Conservation (phyloP, 1,284 basidiomycete species). For the Sparassis latifolia region DNA sequence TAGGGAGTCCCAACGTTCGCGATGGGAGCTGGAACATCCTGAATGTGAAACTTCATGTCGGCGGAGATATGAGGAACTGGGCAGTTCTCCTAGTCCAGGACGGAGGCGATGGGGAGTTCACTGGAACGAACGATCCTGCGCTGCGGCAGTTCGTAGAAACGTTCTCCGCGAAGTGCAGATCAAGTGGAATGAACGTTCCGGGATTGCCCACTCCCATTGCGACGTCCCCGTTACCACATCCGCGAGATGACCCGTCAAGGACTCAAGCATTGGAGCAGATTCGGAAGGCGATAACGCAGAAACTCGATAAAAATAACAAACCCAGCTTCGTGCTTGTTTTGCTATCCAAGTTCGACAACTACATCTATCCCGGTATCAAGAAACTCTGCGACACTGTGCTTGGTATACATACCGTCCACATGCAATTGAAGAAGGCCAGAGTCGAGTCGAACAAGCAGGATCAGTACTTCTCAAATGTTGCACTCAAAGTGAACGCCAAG, state of each 20-base stretch:
- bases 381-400: conserved; percentile 62
- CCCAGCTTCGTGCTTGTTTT: conserved; percentile 60
- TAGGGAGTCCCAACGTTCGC: conserved; percentile 34
- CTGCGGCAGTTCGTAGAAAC: conserved; percentile 37
- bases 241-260: conserved; percentile 36
- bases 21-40: conserved; percentile 71
- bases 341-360: conserved; percentile 56
- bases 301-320: conserved; percentile 25
- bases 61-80: conserved; percentile 44
- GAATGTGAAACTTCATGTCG: conserved; percentile 55
- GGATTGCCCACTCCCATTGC: conserved; percentile 33
- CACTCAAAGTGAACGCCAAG: conserved; percentile 63
- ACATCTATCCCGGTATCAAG: conserved; percentile 71
- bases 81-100: conserved; percentile 56
- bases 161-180: conserved; percentile 45
- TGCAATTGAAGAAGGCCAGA: conserved; percentile 57
- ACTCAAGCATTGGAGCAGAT: conserved; percentile 35
- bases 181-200: conserved; percentile 47
- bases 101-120: conserved; percentile 28
- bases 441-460: conserved; percentile 48
- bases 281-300: conserved; percentile 28
- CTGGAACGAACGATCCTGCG: conserved; percentile 33
- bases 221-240: conserved; percentile 20
- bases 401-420: conserved; percentile 64
- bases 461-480: conserved; percentile 74